These are phyloP conservation scores for Saccharomycopsis sp. DNA, from an alignment of 805 yeast species.

Conservation along the genomic window DNA sequence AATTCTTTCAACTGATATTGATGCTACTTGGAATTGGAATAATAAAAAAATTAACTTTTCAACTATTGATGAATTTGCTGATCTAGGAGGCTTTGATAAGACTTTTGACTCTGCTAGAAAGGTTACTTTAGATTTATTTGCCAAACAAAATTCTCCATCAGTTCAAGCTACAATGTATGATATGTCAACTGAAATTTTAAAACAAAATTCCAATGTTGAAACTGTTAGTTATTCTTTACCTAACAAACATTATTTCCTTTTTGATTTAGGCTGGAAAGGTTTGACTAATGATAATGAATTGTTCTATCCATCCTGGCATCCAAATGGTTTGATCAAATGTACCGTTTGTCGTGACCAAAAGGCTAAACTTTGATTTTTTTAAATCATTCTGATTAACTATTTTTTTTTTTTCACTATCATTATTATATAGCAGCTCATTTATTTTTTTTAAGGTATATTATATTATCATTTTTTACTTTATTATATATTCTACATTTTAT, in stretches of 20 bases:
- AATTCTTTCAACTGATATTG: conserved; percentile 79
- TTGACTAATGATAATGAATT: conserved; percentile 69
- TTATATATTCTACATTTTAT: background rate
- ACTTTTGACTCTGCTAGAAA: conserved; percentile 54
- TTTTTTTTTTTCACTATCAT: too few relatives aligned
- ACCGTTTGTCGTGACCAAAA: conserved; percentile 64
- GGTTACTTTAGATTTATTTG: conserved; percentile 68
- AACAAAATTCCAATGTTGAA: conserved; percentile 42
- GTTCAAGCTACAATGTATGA: conserved; percentile 97
- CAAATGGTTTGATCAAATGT: conserved; percentile 84
- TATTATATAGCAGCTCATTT: background rate
- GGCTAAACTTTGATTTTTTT: conserved; percentile 36
- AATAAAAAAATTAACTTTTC: conserved; percentile 38
- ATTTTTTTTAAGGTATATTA: background rate
- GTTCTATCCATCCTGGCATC: conserved; percentile 85
- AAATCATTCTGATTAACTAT: background rate
- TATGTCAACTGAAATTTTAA: conserved; percentile 70
- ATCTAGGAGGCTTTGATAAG: conserved; percentile 49
- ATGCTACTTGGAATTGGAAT: conserved; percentile 61
- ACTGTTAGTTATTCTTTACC: conserved; percentile 72
- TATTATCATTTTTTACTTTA: background rate
- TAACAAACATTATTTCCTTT: conserved; percentile 82
- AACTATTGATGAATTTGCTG: conserved; percentile 32
- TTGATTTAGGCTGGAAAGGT: conserved; percentile 65
- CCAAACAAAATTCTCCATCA: conserved; percentile 80